Conservation (phyloP, 768 basidiomycete species). For the Podaxis rugospora region DNA sequence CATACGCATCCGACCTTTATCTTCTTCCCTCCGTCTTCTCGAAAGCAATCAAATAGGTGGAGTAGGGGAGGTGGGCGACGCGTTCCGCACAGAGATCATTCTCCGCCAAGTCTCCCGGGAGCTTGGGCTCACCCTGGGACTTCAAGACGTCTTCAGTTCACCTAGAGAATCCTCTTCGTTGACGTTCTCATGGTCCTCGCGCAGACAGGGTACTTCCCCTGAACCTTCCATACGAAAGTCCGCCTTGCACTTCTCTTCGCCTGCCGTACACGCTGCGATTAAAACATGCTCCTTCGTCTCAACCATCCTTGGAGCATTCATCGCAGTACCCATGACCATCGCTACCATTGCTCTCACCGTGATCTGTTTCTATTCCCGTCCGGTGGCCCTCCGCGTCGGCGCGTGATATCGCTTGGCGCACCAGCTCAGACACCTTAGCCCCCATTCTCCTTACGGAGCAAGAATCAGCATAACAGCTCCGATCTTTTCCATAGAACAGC, state of each 20-base stretch:
- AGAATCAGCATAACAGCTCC: not conserved
- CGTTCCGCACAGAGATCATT: constrained; percentile 7
- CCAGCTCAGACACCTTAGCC: not conserved
- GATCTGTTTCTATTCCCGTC: constrained; percentile 36
- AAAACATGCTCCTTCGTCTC: constrained; percentile 6
- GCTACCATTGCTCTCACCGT: constrained; percentile 33
- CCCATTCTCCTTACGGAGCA: not conserved
- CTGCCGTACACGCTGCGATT: not conserved
- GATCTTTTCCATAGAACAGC: not conserved
- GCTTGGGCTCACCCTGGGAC: constrained; percentile 5
- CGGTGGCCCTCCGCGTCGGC: constrained; percentile 30
- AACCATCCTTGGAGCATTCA: constrained; percentile 8
- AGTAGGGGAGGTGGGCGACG: not conserved
- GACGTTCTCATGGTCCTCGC: not conserved
- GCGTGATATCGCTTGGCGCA: constrained; percentile 14
- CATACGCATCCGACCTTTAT: not conserved
- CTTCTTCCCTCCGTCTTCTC: constrained; percentile 2
- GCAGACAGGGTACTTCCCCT: constrained; percentile 1
- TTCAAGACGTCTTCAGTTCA: constrained; percentile 6
- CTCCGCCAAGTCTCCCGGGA: constrained; percentile 3
- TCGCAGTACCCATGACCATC: constrained; percentile 31
- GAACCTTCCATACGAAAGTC: not conserved
- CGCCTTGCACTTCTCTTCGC: not conserved
- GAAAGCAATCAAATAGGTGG: constrained; percentile 6
- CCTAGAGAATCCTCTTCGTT: constrained; percentile 2